Conservation (phyloP, 2,329 filamentous ascomycete genomes). For the Eutypella sp. region DNA sequence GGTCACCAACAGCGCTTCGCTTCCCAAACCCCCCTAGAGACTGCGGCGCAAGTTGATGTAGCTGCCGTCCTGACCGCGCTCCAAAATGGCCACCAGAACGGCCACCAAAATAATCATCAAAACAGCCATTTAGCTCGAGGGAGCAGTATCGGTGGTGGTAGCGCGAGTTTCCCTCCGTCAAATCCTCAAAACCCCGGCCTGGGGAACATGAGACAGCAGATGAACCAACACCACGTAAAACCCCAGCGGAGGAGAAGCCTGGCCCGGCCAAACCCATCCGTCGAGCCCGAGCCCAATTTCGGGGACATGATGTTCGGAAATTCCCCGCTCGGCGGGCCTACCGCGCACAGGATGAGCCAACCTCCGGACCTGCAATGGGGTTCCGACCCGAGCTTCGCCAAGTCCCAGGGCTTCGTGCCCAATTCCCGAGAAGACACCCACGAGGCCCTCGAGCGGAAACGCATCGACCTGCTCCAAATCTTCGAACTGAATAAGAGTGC, state of each 20-base stretch:
- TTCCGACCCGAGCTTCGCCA: constrained; percentile 60
- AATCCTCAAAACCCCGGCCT: constrained; percentile 11
- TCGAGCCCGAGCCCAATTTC: constrained; percentile 27
- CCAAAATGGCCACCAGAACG: constrained; percentile 20
- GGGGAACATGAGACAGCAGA: constrained; percentile 13
- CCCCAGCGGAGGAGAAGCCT: constrained; percentile 12
- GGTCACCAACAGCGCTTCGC: constrained; percentile 12
- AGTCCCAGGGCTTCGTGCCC: constrained; percentile 54
- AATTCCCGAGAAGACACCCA: constrained; percentile 51
- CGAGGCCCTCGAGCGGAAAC: constrained; percentile 50
- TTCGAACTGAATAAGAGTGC: constrained; percentile 54
- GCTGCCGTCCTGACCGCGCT: constrained; percentile 26
- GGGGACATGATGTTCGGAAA: constrained; percentile 37
- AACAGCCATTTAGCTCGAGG: constrained; percentile 11
- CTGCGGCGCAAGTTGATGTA: constrained; percentile 20
- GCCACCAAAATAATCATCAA: constrained; percentile 10
- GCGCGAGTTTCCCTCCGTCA: no score
- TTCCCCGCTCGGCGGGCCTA: constrained; percentile 13
- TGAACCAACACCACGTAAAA: constrained; percentile 11
- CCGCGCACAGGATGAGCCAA: constrained; percentile 27
- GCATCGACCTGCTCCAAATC: constrained; percentile 52
- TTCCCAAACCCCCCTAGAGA: constrained; percentile 17
- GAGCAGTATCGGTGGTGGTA: no score
- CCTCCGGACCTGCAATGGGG: constrained; percentile 56
- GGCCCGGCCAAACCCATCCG: constrained; percentile 18